phyloP scores from a whole-genome alignment of 345 rosid species.

The Pistacia atlantica region DNA sequence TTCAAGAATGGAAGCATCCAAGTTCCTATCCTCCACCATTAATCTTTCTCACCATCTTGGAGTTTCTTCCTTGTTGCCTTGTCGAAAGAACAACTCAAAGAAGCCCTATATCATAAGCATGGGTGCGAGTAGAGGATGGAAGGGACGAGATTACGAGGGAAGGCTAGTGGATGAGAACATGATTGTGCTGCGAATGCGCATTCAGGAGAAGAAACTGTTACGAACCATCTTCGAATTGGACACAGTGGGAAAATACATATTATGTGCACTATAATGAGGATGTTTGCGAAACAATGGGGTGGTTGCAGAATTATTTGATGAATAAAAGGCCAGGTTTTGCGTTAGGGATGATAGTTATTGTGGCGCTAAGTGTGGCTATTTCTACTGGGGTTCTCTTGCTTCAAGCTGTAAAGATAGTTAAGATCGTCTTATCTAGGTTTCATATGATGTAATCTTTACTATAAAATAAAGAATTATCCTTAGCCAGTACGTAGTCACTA shows the following conservation, averaged over 20 bases:
- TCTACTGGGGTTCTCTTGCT: slow-evolving; percentile 18
- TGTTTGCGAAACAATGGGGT: slow-evolving; percentile 30
- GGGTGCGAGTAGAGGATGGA: neutral
- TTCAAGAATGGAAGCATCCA: too few species aligned
- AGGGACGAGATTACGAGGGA: slow-evolving; percentile 17
- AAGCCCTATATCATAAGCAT: neutral
- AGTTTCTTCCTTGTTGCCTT: too few species aligned
- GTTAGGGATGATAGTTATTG: slow-evolving; percentile 20
- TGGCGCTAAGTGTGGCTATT: neutral
- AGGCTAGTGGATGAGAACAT: slow-evolving; percentile 31
- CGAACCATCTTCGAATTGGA: slow-evolving; percentile 26
- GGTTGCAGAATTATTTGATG: slow-evolving; percentile 31
- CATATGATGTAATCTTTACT: neutral
- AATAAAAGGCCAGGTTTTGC: slow-evolving; percentile 31
- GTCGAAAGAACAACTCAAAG: too few species aligned
- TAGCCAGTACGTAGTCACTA: too few species aligned
- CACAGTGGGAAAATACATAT: slow-evolving; percentile 39
- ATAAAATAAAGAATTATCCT: too few species aligned
- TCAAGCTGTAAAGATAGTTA: slow-evolving; percentile 19
- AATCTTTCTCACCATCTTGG: too few species aligned
- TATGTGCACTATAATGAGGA: slow-evolving; percentile 17
- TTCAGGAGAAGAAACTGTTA: slow-evolving; percentile 25
- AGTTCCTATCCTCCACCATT: too few species aligned
- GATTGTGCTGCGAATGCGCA: slow-evolving; percentile 30
- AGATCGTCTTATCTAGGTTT: slow-evolving; percentile 2